phyloP scores from a whole-genome alignment of 805 yeast genomes.

The Candida caryicola region DNA sequence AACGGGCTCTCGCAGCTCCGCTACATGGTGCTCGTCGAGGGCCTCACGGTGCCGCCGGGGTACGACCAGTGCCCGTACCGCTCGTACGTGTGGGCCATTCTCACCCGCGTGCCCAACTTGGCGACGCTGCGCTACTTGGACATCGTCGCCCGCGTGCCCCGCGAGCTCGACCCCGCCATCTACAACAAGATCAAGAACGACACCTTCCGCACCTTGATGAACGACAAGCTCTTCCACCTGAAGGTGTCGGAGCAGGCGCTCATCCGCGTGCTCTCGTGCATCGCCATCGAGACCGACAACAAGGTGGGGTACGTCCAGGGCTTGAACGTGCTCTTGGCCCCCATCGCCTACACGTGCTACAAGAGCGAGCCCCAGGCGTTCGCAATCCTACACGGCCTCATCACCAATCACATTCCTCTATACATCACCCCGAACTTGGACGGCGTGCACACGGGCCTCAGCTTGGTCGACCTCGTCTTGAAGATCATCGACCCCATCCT shows the following conservation, averaged over 20 bases:
- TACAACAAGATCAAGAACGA: constrained; percentile 77
- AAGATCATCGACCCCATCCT: constrained; percentile 72
- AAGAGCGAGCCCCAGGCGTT: constrained; percentile 86
- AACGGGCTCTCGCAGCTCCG: constrained; percentile 54
- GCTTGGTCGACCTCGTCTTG: constrained; percentile 70
- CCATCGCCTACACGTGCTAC: constrained; percentile 65
- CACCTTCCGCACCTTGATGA: constrained; percentile 79
- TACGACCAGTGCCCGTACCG: constrained; percentile 64
- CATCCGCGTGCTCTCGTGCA: constrained; percentile 67
- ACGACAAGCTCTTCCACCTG: constrained; percentile 61
- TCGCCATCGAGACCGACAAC: constrained; percentile 47
- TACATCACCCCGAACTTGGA: constrained; percentile 73
- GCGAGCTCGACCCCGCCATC: constrained; percentile 41
- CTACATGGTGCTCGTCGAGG: constrained; percentile 37
- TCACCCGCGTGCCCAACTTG: constrained; percentile 60
- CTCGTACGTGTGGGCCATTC: constrained; percentile 76
- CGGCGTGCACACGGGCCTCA: constrained; percentile 78
- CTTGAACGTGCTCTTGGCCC: constrained; percentile 83
- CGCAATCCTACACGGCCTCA: constrained; percentile 60
- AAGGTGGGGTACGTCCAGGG: constrained; percentile 78
- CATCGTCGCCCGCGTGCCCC: constrained; percentile 50
- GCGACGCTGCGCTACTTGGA: constrained; percentile 54
- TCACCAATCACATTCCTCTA: constrained; percentile 66
- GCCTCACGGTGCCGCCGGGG: constrained; percentile 39
- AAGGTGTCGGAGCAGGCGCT: constrained; percentile 69